Evolutionary conservation across 257 asterid genomes (phyloP).

Genomic region (Solanum pennellii): DNA sequence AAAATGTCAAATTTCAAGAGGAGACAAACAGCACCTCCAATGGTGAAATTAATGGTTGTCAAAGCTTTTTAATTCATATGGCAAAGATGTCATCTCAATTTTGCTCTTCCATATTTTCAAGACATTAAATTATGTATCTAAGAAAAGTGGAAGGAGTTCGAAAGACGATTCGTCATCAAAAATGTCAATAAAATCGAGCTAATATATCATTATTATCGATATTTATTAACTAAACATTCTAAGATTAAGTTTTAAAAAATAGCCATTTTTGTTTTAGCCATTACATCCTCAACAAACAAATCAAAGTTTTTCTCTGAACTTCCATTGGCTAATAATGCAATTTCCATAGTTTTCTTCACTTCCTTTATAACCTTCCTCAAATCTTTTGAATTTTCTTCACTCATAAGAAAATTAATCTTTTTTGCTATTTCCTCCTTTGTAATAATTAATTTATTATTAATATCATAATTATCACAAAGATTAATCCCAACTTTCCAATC

Average conservation of each 20-base stretch:
- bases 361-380: conserved; percentile 16
- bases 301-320: conserved; percentile 3
- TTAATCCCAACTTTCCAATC: conserved; percentile 47
- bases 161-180: not conserved
- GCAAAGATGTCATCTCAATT: not conserved
- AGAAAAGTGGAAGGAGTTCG: not conserved
- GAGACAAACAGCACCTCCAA: not conserved
- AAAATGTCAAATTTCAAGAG: not conserved
- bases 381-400: conserved; percentile 9
- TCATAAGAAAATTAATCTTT: conserved; percentile 27
- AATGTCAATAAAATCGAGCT: not conserved
- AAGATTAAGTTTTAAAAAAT: not conserved
- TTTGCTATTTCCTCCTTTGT: conserved; percentile 15
- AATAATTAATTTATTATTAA: conserved; percentile 2
- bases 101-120: not conserved
- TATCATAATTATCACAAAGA: conserved; percentile 21
- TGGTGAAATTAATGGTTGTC: not conserved
- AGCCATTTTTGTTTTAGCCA: not conserved
- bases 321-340: not conserved
- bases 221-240: not conserved
- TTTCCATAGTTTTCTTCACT: conserved; percentile 5
- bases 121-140: not conserved
- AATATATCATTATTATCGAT: not conserved
- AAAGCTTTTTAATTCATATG: not conserved
- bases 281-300: conserved; percentile 27